A percentile compares a stretch with the other conserved stretches of the same genome.
Evolutionary conservation across 2,329 filamentous ascomycete species (phyloP).

Genomic region (Aspergillus felis): DNA sequence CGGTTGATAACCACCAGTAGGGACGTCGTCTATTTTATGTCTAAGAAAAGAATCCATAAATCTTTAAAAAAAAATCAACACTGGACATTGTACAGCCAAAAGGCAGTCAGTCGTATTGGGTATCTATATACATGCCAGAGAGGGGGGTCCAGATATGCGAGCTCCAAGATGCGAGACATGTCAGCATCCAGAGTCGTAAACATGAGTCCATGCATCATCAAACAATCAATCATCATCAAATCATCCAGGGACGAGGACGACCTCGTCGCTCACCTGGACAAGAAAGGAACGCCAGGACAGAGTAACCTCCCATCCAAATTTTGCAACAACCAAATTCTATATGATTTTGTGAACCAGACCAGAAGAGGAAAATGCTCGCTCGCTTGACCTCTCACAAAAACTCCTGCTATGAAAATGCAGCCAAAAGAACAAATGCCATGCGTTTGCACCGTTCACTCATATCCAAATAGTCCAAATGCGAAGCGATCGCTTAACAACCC

Average conservation of each 20-base stretch:
- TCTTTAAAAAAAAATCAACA: background rate
- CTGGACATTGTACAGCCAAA: background rate
- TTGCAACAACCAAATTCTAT: constrained; percentile 1
- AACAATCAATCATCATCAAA: background rate
- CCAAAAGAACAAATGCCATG: constrained; percentile 16
- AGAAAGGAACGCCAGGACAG: background rate
- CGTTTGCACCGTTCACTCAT: constrained; percentile 23
- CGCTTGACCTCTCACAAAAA: constrained; percentile 11
- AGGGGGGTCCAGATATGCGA: background rate
- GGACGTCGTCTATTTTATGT: background rate
- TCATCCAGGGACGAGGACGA: background rate
- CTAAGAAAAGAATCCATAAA: background rate
- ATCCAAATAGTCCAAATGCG: constrained; percentile 10
- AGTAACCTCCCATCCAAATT: background rate
- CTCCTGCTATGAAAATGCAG: constrained; percentile 18
- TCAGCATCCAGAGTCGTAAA: background rate
- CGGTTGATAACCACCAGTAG: background rate
- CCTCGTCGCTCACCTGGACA: background rate
- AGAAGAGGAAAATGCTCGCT: constrained; percentile 13
- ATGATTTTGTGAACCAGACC: constrained; percentile 4
- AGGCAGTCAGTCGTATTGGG: background rate
- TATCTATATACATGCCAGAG: background rate
- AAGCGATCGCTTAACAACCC: constrained; percentile 8
- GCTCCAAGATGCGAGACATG: background rate
- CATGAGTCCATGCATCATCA: background rate